Evolutionary conservation across 2,329 filamentous ascomycete genomes (phyloP), one percentile per base, ranked within the genome.

Genomic region (Cercospora sojina): DNA sequence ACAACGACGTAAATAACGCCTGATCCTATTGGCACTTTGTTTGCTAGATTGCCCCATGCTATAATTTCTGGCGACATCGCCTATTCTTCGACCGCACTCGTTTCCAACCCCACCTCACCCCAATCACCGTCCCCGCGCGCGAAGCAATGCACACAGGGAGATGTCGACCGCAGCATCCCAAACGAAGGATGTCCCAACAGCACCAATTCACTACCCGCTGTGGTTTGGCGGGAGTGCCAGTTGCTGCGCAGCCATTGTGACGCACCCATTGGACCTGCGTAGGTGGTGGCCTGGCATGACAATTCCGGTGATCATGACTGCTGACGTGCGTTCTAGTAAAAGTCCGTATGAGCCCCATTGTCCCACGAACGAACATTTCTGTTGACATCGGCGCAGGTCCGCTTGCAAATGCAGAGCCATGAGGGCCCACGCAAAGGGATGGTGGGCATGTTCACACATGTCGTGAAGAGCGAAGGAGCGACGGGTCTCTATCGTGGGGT

Each of bases 151-250:
- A 69, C 67, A 67, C 67, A 71, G 65, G 67, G 72, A 66, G 55
- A 82, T 83, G 81, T 77, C 80, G 55, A 77, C 77, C 69, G 73
- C 80, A 68, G 76, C 66, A 78, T 71, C 74, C 66, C 82, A 82
- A 75, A 79, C 75, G 74, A 77, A 81, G 68, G 78, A 80, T 74
- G 76, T 79, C 62, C 60, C 38, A 32, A 29, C 29, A 49, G 77
- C 79, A 72, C 77, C 59, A 31, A 77, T 84, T 69, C 78, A 80
- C 67, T 84, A 84, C 74, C 83, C 83, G 12, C 80, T 84, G 72
- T 98, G 94, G 95, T 98, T 99, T 79, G 95, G 95, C 70, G 95
- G 95, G 64, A 97, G 92, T 77, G 93, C 94, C 59, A 95, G 91
- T 76, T 96, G 92, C 77, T 90, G 95, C 83, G 94, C 94, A 41